Base-by-base conservation (phyloP, 179 eudicot species). In the Silene coronaria region DNA sequence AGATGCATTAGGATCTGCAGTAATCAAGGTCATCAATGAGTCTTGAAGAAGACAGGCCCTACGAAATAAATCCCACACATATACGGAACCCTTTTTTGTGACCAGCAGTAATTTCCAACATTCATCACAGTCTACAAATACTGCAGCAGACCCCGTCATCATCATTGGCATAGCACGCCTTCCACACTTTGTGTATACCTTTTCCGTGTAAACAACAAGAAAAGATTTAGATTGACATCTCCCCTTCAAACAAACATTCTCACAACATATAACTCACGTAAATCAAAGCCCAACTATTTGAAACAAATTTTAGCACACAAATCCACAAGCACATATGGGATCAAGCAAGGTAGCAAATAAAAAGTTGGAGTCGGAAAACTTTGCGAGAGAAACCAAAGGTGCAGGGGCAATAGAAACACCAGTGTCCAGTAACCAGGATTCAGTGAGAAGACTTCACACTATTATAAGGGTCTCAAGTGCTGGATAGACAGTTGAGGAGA, bases 141-240 rank as follows among this genome's bases (percentile, higher is more conserved):
- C 93, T 30, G 93, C 88, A 24, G 92, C 85, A 77, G 99, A 95
- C 38, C 99, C 99, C 83, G 86, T 79, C 99, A 92, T 91, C 93
- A 95, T 89, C 74, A 89, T 83, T 9, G 99, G 97, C 91, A 92
- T 88, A 62, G 96, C 91, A 62, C 97, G 94, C 76, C 99, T 86
- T 82, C 99, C 99, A 81, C 96, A 95, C 78, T 84, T 95, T 53
- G 97, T 91, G 82, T 95, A 95, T 57, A 93, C 87, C 99, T 95
- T 83, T 78, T 30, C 60, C 79, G 61, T 76, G 73, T 73, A 74
- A 61, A 77, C 51, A 76, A 51, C 59, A 73, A 73, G 16, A 23
- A 53, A 63, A 22, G 13, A 60, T 71, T 72, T 42, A 75, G 61
- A 51, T n/a, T n/a, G 48, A 67, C 19, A 23, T 17, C 26, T 70